Conservation (phyloP, 2,329 filamentous ascomycete genomes). For the Arthroderma sp. region DNA sequence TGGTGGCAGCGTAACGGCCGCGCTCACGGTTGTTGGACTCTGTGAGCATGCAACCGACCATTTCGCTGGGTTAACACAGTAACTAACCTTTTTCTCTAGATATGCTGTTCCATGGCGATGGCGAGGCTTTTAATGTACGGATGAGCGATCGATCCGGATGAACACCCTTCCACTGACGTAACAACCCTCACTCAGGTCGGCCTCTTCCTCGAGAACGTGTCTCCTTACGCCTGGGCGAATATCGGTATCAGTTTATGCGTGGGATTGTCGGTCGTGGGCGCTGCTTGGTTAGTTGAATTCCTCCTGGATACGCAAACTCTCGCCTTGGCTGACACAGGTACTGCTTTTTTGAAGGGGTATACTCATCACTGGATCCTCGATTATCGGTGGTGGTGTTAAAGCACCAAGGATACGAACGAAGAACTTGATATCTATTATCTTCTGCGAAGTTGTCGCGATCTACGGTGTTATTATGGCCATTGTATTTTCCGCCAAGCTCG, state of each 20-base stretch:
- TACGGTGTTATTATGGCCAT: constrained; percentile 99
- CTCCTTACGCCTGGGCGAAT: constrained; percentile 86
- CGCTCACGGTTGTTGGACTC: constrained; percentile 59
- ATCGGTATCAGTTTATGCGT: constrained; percentile 89
- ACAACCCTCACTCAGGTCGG: constrained; percentile 49
- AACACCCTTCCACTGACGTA: constrained; percentile 2
- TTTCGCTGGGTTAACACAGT: constrained; percentile 1
- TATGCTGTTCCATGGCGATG: constrained; percentile 95
- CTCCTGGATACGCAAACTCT: not conserved
- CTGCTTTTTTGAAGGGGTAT: constrained; percentile 60
- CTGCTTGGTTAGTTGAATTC: constrained; percentile 61
- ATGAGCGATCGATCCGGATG: constrained; percentile 5
- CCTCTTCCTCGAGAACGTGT: constrained; percentile 84
- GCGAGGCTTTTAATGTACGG: constrained; percentile 85
- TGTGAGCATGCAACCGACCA: constrained; percentile 45
- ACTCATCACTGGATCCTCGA: constrained; percentile 95
- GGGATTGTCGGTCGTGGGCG: constrained; percentile 87
- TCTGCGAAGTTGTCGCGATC: constrained; percentile 98
- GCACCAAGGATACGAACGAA: constrained; percentile 97
- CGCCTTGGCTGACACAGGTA: not conserved
- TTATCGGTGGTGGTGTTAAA: constrained; percentile 90
- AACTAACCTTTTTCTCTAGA: constrained; percentile 42
- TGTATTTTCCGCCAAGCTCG: constrained; percentile 84
- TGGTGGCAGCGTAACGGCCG: constrained; percentile 52
- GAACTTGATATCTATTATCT: constrained; percentile 99